Evolutionary conservation across 2,329 filamentous ascomycete species (phyloP).

Genomic region (Fusarium siculi): DNA sequence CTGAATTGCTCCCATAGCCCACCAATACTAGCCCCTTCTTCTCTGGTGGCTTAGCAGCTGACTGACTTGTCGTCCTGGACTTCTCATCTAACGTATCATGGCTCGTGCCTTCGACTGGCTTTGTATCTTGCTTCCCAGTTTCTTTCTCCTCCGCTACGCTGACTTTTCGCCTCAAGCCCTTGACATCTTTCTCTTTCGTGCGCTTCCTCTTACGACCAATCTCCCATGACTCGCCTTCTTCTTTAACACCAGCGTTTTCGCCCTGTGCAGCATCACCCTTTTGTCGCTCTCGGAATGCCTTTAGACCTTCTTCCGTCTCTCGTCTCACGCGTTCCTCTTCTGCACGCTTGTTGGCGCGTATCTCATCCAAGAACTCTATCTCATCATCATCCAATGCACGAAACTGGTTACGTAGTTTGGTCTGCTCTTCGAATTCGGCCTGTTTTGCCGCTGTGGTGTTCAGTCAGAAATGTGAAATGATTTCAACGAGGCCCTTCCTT

Average conservation of each 20-base stretch:
- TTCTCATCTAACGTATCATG: constrained; percentile 21
- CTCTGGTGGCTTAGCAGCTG: constrained; percentile 15
- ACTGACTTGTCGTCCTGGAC: neutral
- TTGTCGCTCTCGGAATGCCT: constrained; percentile 65
- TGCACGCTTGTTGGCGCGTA: constrained; percentile 59
- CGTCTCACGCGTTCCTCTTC: constrained; percentile 65
- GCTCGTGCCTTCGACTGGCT: constrained; percentile 20
- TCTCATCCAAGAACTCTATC: constrained; percentile 76
- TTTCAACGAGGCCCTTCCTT: neutral
- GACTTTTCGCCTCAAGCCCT: constrained; percentile 46
- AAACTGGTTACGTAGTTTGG: constrained; percentile 79
- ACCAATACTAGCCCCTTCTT: constrained; percentile 57
- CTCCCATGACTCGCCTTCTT: constrained; percentile 47
- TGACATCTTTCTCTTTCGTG: constrained; percentile 50
- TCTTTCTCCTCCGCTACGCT: constrained; percentile 24
- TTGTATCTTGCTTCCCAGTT: constrained; percentile 17
- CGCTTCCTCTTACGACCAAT: constrained; percentile 53
- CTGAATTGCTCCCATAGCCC: constrained; percentile 63
- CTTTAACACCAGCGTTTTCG: constrained; percentile 39
- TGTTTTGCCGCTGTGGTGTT: constrained; percentile 74
- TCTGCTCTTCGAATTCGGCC: constrained; percentile 81
- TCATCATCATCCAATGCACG: constrained; percentile 82
- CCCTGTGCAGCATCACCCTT: constrained; percentile 40
- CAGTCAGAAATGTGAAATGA: neutral
- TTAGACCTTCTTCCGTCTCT: constrained; percentile 68